Conservation (phyloP, 768 basidiomycete species). For the Phlegmacium glaucopus region DNA sequence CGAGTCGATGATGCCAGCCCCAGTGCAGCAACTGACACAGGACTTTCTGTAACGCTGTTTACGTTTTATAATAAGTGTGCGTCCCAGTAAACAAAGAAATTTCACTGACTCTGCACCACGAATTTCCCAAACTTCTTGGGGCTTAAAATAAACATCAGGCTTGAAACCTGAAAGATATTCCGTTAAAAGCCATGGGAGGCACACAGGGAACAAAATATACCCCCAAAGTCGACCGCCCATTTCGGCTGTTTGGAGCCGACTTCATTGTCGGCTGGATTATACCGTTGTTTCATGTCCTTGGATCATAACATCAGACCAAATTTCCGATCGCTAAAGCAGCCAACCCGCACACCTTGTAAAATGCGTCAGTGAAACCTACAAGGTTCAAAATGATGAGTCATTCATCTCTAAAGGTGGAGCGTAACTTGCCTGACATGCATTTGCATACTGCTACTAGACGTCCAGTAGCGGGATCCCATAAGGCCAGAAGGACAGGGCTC, state of each 20-base stretch:
- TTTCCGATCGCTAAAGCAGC: conserved; percentile 1
- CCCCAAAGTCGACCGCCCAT: conserved; percentile 66
- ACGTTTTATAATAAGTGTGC: background rate
- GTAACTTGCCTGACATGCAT: conserved; percentile 73
- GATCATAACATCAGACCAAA: conserved; percentile 14
- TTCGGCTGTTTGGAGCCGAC: conserved; percentile 47
- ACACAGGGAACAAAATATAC: conserved; percentile 29
- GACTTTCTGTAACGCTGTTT: conserved; percentile 74
- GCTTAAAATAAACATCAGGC: conserved; percentile 68
- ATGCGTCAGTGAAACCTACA: conserved; percentile 78
- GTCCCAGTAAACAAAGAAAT: background rate
- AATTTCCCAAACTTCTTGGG: conserved; percentile 87
- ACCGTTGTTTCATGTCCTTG: conserved; percentile 61
- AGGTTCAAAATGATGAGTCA: conserved; percentile 1
- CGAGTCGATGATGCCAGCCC: conserved; percentile 49
- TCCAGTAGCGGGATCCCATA: conserved; percentile 63
- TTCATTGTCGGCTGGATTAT: conserved; percentile 45
- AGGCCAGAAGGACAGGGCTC: conserved; percentile 81
- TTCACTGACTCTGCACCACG: conserved; percentile 63
- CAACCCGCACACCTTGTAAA: conserved; percentile 47
- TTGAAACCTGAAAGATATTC: conserved; percentile 42
- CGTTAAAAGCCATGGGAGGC: conserved; percentile 2
- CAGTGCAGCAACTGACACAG: conserved; percentile 77
- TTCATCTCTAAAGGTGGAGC: background rate
- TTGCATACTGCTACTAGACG: conserved; percentile 80